A percentile compares a stretch with the other conserved stretches of the same genome.
These are phyloP conservation scores for Wickerhamomyces mucosus DNA, from an alignment of 805 yeast genomes.

Conservation along the genomic window DNA sequence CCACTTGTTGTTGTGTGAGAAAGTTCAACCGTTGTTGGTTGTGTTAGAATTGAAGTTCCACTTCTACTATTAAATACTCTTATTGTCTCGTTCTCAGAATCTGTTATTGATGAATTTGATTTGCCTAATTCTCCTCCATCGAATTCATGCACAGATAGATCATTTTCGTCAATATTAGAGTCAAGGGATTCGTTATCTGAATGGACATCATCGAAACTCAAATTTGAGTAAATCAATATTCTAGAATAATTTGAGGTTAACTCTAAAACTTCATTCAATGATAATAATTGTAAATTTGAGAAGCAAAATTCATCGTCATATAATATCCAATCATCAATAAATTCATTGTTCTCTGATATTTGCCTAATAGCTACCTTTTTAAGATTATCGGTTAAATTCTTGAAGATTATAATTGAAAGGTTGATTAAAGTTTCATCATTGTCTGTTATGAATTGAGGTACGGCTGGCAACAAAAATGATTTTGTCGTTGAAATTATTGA, in stretches of 20 bases:
- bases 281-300: constrained; percentile 25
- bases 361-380: constrained; percentile 19
- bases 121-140: constrained; percentile 12
- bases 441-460: too few relatives aligned
- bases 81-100: too few relatives aligned
- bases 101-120: too few relatives aligned
- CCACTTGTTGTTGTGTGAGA: constrained; percentile 17
- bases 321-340: constrained; percentile 31
- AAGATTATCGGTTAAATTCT: constrained; percentile 12
- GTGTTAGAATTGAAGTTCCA: too few relatives aligned
- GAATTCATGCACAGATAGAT: constrained; percentile 18
- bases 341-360: constrained; percentile 8
- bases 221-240: constrained; percentile 23
- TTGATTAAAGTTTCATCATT: too few relatives aligned
- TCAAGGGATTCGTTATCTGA: background rate
- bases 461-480: too few relatives aligned
- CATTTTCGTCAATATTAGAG: constrained; percentile 9
- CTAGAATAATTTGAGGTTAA: constrained; percentile 20
- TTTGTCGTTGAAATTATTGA: too few relatives aligned
- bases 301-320: constrained; percentile 29
- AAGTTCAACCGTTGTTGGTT: constrained; percentile 13
- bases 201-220: constrained; percentile 9
- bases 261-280: constrained; percentile 25
- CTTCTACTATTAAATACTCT: too few relatives aligned
- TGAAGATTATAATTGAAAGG: constrained; percentile 13